A percentile compares a stretch with the other conserved stretches of the same genome.
These are phyloP conservation scores for Fagus sylvatica DNA, from an alignment of 306 rosid genomes.

Conservation along the genomic window DNA sequence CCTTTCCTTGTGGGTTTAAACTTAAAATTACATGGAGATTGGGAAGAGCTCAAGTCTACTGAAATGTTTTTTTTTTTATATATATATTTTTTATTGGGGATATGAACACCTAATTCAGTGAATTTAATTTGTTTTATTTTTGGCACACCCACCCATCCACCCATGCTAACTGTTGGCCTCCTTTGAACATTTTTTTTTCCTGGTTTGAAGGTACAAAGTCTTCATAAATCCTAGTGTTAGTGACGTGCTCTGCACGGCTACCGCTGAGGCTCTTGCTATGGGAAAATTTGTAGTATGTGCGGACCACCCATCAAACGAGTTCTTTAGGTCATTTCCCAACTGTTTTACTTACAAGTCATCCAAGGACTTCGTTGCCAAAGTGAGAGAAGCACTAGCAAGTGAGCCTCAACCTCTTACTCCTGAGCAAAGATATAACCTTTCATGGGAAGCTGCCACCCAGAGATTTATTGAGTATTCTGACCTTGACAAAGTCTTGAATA, in stretches of 20 bases:
- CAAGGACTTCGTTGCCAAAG: slow-evolving; percentile 84
- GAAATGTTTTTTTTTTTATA: not conserved
- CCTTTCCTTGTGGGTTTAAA: not conserved
- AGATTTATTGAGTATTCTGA: slow-evolving; percentile 89
- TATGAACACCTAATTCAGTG: not conserved
- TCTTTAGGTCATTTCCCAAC: slow-evolving; percentile 88
- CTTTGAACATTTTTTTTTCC: slow-evolving; percentile 22
- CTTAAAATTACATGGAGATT: not conserved
- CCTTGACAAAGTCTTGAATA: slow-evolving; percentile 58
- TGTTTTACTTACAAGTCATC: slow-evolving; percentile 85
- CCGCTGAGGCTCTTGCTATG: slow-evolving; percentile 99
- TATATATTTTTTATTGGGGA: not conserved
- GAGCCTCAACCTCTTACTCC: slow-evolving; percentile 91
- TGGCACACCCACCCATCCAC: not conserved
- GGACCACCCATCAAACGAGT: slow-evolving; percentile 91
- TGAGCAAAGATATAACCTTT: slow-evolving; percentile 77
- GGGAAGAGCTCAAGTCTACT: not conserved
- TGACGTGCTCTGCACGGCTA: slow-evolving; percentile 95
- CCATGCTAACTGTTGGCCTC: not conserved
- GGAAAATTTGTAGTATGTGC: slow-evolving; percentile 97
- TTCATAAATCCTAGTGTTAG: slow-evolving; percentile 95
- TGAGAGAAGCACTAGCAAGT: slow-evolving; percentile 79
- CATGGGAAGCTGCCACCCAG: slow-evolving; percentile 99
- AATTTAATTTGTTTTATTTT: slow-evolving; percentile 4
- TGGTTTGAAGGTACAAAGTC: slow-evolving; percentile 82